Base-by-base conservation (phyloP, 192 early-diverging fungal genomes). In the Pilobolus umbonatus region DNA sequence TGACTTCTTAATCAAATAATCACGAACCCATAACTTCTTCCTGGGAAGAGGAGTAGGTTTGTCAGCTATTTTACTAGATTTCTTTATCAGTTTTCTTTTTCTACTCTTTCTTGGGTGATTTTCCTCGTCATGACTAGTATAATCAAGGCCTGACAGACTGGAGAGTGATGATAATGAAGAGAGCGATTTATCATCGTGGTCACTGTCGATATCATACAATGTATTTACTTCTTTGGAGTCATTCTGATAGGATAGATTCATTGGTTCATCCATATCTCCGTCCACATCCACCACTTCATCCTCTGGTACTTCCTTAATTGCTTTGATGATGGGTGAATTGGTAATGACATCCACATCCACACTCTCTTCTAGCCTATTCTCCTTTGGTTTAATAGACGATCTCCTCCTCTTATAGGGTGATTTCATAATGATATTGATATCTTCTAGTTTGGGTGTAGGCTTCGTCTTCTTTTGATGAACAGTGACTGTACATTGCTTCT, bases 201-300 rank as follows among this genome's bases (percentile, higher is more conserved):
- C 30, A 19, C 35, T 36, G 8, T 34, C 25, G 19, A 26, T 25
- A 10, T 40, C 22, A 11, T 38, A 12, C 4, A 9, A 42, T 28
- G 14, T 5, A 11, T 25, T 3, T 38, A 31, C 31, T 64, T 65
- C 38, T 68, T 64, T 5, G 48, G 57, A 26, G 58, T 22, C 22
- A 24, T 57, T 34, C 53, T 57, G 44, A 64, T 68, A 0, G 53
- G 59, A 45, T 14, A 65, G 55, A 34, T 67, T 55, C 14, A 73
- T 62, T 1, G 65, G 57, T 42, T 59, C 44, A 28, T 65, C 64
- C 43, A 65, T 65, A 59, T 53, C 57, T 36, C 36, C 50, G 19
- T 61, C 59, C 8, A 26, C 49, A 24, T 54, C 52, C 14, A 42
- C 39, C 4, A 46, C 3, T 44, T 53, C 64, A 32, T 59, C 49